phyloP scores from a whole-genome alignment of 2,329 filamentous ascomycete species.

The Hypoxylon sp. region DNA sequence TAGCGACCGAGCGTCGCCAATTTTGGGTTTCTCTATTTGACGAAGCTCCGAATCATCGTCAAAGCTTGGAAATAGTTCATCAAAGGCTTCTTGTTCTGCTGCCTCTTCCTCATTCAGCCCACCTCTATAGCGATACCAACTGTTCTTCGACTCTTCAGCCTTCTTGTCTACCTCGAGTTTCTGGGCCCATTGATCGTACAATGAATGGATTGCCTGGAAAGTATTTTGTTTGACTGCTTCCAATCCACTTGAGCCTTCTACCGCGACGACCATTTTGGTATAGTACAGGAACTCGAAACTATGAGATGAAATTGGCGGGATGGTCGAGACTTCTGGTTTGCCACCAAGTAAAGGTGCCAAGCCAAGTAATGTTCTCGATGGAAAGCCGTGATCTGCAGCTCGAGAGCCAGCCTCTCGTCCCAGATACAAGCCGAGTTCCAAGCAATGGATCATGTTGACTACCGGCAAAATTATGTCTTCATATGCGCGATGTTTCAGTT shows the following conservation, averaged over 20 bases:
- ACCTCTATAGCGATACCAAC: conserved; percentile 87
- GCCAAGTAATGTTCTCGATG: conserved; percentile 58
- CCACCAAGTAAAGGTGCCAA: conserved; percentile 72
- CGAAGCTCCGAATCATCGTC: conserved; percentile 67
- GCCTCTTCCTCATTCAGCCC: conserved; percentile 83
- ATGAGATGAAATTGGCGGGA: conserved; percentile 46
- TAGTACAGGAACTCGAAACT: conserved; percentile 67
- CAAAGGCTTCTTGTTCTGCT: conserved; percentile 80
- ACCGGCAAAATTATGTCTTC: conserved; percentile 87
- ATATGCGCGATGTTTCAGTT: conserved; percentile 80
- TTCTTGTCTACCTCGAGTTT: conserved; percentile 83
- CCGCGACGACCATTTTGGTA: conserved; percentile 60
- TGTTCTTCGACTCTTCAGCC: conserved; percentile 79
- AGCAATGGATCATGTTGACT: conserved; percentile 82
- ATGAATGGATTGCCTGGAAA: conserved; percentile 76
- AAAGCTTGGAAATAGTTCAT: conserved; percentile 85
- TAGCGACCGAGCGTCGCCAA: conserved; percentile 65
- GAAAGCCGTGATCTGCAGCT: conserved; percentile 22
- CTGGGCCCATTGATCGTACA: conserved; percentile 86
- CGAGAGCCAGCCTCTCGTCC: conserved; percentile 62
- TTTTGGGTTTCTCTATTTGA: conserved; percentile 51
- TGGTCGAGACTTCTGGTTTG: conserved; percentile 51
- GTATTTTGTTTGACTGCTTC: conserved; percentile 67
- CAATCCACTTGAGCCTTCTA: conserved; percentile 64
- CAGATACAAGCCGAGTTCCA: conserved; percentile 82